Evolutionary conservation across 2,329 filamentous ascomycete genomes (phyloP), one percentile per base, ranked within the genome.

Genomic region (Xenosphaeropsis pyriputrescens): DNA sequence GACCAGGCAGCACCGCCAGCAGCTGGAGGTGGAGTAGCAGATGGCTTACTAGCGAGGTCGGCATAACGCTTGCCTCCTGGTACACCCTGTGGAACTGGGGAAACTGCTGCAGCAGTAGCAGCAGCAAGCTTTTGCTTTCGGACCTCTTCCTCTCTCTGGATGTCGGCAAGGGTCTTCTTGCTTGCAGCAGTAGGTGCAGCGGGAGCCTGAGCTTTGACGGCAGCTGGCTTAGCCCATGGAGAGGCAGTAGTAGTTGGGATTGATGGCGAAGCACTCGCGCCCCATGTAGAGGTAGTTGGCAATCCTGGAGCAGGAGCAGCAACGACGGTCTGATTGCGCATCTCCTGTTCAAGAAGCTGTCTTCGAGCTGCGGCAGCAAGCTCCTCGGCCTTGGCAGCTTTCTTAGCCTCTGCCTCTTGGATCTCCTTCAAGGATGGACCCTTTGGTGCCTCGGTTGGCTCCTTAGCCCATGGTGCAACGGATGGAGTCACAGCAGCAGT

Each of bases 351-450:
- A 8, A 85, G 72, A 13, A 77, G 70, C 35, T 78, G 78, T 48
- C 82, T 84, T 47, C 88, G 81, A 42, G 80, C 72, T 32, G 84
- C 80, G 29, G 79, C 77, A 13, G 84, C 85, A 38, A 76, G 63
- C 52, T 91, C 85, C 53, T 96, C 89, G 11, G 75, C 79, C 60
- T 93, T 84, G 37, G 89, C 89, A 9, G 88, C 88, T 56, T 91
- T 93, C 53, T 82, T 85, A 29, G 89, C 89, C 57, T 98, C 91
- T 4, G 85, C 80, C 57, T 94, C 89, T 57, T 98, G 91, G 17
- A 98, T 98, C 54, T 98, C 88, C 61, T 86, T 93, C 44, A 98
- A 65, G 42, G 88, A 95, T 2, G 89, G 91, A 0, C 86, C 88
- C 58, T 84, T 93, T 31, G 84, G 75, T 17, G 70, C 62, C 42